Conservation (phyloP, 2,329 filamentous ascomycete species). For the Cladorrhinum sp. region DNA sequence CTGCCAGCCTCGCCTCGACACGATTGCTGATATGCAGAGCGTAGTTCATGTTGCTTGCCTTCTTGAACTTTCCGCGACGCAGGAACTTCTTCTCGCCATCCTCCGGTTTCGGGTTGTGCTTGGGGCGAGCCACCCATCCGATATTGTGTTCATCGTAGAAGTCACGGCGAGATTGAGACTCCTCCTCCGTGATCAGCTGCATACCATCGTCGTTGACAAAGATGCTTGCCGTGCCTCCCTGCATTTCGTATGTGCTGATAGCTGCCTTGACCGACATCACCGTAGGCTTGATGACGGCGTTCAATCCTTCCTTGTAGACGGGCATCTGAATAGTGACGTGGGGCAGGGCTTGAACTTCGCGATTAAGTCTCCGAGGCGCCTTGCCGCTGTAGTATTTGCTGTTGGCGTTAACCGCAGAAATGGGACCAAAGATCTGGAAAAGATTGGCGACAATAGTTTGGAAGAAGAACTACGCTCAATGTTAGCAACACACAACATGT, state of each 20-base stretch:
- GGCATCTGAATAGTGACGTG: conserved; percentile 50
- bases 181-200: conserved; percentile 53
- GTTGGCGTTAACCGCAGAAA: conserved; percentile 43
- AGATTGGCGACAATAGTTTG: conserved; percentile 48
- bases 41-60: conserved; percentile 68
- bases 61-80: conserved; percentile 61
- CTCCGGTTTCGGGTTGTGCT: conserved; percentile 44
- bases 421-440: conserved; percentile 50
- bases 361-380: conserved; percentile 36
- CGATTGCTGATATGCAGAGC: conserved; percentile 52
- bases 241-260: conserved; percentile 57
- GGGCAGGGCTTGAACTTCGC: conserved; percentile 41
- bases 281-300: conserved; percentile 52
- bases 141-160: conserved; percentile 58
- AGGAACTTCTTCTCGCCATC: conserved; percentile 50
- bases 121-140: conserved; percentile 53
- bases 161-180: conserved; percentile 47
- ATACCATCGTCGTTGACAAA: conserved; percentile 68
- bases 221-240: conserved; percentile 65
- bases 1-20: conserved; percentile 51
- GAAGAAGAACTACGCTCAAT: too few relatives aligned
- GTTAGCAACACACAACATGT: too few relatives aligned
- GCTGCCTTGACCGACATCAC: conserved; percentile 54
- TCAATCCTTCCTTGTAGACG: conserved; percentile 48
- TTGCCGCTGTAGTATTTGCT: conserved; percentile 45